Conservation (phyloP, 495 filamentous ascomycete species). For the Cercophora sp. region DNA sequence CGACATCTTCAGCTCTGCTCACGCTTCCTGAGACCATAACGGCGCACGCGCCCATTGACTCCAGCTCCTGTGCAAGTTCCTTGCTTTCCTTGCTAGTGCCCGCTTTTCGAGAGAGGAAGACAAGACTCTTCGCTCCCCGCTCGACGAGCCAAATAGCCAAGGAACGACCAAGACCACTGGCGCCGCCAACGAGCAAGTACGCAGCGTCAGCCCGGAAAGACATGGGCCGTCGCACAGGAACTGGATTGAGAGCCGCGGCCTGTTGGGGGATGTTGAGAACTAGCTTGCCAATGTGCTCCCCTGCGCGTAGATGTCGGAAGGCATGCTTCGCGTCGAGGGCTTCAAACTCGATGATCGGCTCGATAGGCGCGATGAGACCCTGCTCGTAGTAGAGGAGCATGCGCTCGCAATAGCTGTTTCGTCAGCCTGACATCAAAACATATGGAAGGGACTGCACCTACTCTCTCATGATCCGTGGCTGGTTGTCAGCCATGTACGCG, state of each 20-base stretch:
- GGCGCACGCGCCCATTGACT: slow-evolving; percentile 6
- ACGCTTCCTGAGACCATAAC: slow-evolving; percentile 9
- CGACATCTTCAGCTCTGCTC: slow-evolving; percentile 4
- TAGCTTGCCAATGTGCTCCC: slow-evolving; percentile 44
- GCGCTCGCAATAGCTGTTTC: slow-evolving; percentile 21
- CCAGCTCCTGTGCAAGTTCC: slow-evolving; percentile 12
- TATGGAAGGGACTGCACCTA: slow-evolving; percentile 11
- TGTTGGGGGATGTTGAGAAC: slow-evolving; percentile 28
- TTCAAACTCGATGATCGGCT: slow-evolving; percentile 2
- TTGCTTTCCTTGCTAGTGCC: neutral
- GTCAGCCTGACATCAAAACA: slow-evolving; percentile 28
- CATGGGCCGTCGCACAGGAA: neutral
- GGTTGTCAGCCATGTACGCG: neutral
- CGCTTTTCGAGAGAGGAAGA: slow-evolving; percentile 8
- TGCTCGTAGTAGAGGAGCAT: neutral
- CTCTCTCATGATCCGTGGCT: neutral
- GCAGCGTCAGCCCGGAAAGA: slow-evolving; percentile 27
- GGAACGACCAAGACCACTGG: slow-evolving; percentile 54
- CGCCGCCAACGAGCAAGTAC: slow-evolving; percentile 55
- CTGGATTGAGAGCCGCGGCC: neutral
- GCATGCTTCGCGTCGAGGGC: neutral
- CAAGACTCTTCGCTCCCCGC: slow-evolving; percentile 41
- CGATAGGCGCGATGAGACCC: neutral
- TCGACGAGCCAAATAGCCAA: slow-evolving; percentile 50
- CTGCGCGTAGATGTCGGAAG: slow-evolving; percentile 29